Evolutionary conservation across 768 basidiomycete species (phyloP), one percentile per base, ranked within the genome.

Genomic region (Grammothele lineata): DNA sequence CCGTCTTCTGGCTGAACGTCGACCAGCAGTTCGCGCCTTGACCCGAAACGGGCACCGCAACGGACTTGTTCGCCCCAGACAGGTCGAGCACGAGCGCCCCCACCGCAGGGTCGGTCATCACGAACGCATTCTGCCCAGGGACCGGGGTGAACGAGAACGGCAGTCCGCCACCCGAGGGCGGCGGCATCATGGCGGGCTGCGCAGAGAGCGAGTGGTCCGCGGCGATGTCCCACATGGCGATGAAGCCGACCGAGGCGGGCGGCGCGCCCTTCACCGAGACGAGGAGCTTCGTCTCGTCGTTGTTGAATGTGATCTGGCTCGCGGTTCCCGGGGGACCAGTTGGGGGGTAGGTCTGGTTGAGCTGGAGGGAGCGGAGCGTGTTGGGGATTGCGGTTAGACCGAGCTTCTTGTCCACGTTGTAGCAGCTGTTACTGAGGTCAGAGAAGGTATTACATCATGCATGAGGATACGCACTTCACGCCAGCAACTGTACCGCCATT

Each of bases 311-410:
- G 49, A 78, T 56, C 38, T 77, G 70, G 58, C 68, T 70, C 40
- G 66, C 63, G 21, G 65, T 66, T 37, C 71, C 71, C 2, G 71
- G 65, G 14, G 77, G 77, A 7, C 77, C 76, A 22, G 58, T 71
- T 0, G 76, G 68, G 33, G 74, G 75, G 22, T 75, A 74, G 6
- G 76, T 76, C 56, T 78, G 76, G 57, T 75, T 74, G 47, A 77
- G 61, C 25, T 62, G 62, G 27, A 77, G 62, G 15, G 66, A 61
- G 27, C 76, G 71, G n/a, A 68, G 60, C 5, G 74, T 69, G 59
- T 70, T 68, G 22, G 65, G 47, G 19, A 72, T 62, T 5, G 68
- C 58, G n/a, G 62, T 50, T 21, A 77, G 66, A 15, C 76, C 76
- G 23, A 57, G 58, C 43, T 63, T 62, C 39, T 62, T 57, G 59